phyloP scores from a whole-genome alignment of 75 land plant genomes.

The Pinus tabuliformis region DNA sequence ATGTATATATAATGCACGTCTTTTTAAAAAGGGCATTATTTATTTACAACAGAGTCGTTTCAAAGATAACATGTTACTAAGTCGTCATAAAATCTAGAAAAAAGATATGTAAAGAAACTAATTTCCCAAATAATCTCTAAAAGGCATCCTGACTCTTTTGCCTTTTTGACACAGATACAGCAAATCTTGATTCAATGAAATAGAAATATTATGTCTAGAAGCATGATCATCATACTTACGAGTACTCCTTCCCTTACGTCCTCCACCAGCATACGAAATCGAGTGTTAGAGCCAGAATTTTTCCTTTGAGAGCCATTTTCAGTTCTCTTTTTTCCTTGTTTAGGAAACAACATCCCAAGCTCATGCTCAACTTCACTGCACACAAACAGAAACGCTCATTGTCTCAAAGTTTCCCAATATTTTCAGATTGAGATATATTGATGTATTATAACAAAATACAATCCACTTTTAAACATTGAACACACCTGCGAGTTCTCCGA shows the following conservation, averaged over 20 bases:
- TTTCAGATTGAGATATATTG: neutral
- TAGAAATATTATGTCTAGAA: neutral
- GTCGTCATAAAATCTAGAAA: too few species aligned
- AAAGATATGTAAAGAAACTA: too few species aligned
- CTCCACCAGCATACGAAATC: slow-evolving; percentile 73
- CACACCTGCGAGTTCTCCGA: slow-evolving; percentile 62
- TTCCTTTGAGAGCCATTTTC: slow-evolving; percentile 31
- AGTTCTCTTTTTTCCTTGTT: slow-evolving; percentile 32
- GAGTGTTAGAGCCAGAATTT: slow-evolving; percentile 31
- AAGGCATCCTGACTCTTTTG: neutral
- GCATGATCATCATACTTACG: slow-evolving; percentile 34
- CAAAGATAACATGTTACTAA: too few species aligned
- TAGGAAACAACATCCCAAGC: slow-evolving; percentile 65
- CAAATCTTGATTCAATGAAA: neutral
- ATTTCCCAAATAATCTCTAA: neutral
- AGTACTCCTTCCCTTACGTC: slow-evolving; percentile 80
- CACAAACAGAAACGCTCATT: neutral
- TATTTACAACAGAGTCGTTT: too few species aligned
- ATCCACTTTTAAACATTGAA: neutral
- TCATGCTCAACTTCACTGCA: slow-evolving; percentile 80
- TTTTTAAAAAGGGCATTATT: too few species aligned
- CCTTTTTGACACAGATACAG: neutral
- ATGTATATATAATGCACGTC: too few species aligned
- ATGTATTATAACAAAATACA: neutral
- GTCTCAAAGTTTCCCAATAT: neutral